A percentile compares a stretch with the other conserved stretches of the same genome.
phyloP scores from a whole-genome alignment of 164 flowering plant species.

The Malania oleifera region DNA sequence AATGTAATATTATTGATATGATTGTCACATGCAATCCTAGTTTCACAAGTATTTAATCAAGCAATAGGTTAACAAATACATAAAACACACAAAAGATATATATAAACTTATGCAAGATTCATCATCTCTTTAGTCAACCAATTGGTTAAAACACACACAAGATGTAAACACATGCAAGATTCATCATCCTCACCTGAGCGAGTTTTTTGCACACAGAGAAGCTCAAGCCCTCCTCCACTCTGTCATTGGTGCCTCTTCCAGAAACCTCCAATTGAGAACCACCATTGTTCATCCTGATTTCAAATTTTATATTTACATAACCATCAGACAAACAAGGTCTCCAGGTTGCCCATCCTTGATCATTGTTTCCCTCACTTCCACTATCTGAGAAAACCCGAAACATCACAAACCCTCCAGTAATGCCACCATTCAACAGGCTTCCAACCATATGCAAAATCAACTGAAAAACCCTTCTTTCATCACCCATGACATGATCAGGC shows the following conservation, averaged over 20 bases:
- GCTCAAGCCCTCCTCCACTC: constrained; percentile 55
- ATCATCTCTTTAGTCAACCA: too few relatives aligned
- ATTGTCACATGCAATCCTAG: too few relatives aligned
- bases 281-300: constrained; percentile 35
- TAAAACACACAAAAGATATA: too few relatives aligned
- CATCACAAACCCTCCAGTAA: constrained; percentile 35
- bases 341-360: constrained; percentile 64
- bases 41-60: too few relatives aligned
- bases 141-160: too few relatives aligned
- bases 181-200: constrained; percentile 51
- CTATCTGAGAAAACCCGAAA: constrained; percentile 38
- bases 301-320: constrained; percentile 52
- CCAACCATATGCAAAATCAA: constrained; percentile 91
- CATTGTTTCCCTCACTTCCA: constrained; percentile 49
- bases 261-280: constrained; percentile 23
- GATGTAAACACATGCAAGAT: too few relatives aligned
- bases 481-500: constrained; percentile 71
- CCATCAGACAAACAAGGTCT: constrained; percentile 51
- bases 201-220: constrained; percentile 76
- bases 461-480: constrained; percentile 86
- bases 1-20: too few relatives aligned
- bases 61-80: too few relatives aligned
- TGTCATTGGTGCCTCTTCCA: constrained; percentile 28
- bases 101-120: too few relatives aligned
- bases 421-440: constrained; percentile 46